Evolutionary conservation across 2,329 filamentous ascomycete genomes (phyloP).

Genomic region (Septoria linicola): DNA sequence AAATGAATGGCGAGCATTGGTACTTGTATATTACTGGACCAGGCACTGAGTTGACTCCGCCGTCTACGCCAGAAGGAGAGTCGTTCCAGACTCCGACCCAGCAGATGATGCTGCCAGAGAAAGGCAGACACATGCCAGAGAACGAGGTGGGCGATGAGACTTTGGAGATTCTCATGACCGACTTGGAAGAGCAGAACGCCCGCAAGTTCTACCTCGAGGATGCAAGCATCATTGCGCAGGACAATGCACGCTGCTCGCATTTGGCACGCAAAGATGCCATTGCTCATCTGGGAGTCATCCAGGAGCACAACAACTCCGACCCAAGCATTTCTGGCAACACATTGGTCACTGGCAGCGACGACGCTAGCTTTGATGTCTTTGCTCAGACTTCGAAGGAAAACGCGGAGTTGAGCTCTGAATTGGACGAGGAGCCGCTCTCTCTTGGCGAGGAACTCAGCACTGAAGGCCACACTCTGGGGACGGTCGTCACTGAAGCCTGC

Average conservation of each 20-base stretch:
- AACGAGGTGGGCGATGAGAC: slow-evolving; percentile 65
- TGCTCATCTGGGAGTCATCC: slow-evolving; percentile 60
- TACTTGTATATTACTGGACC: slow-evolving; percentile 96
- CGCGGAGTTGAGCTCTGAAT: slow-evolving; percentile 53
- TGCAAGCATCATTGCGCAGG: slow-evolving; percentile 87
- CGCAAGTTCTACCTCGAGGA: slow-evolving; percentile 70
- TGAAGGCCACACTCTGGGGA: slow-evolving; percentile 90
- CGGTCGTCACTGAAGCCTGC: slow-evolving; percentile 85
- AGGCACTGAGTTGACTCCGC: slow-evolving; percentile 74
- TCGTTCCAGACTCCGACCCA: slow-evolving; percentile 59
- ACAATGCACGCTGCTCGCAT: slow-evolving; percentile 67
- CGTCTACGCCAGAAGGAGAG: slow-evolving; percentile 65
- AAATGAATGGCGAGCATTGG: slow-evolving; percentile 99
- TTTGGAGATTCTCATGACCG: slow-evolving; percentile 67
- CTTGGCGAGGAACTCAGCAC: slow-evolving; percentile 77
- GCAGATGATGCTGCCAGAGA: slow-evolving; percentile 58
- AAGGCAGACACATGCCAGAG: slow-evolving; percentile 41
- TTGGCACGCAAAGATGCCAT: slow-evolving; percentile 61
- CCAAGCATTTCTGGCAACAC: slow-evolving; percentile 39
- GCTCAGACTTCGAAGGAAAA: slow-evolving; percentile 68
- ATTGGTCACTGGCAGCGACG: slow-evolving; percentile 36
- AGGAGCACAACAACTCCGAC: slow-evolving; percentile 48
- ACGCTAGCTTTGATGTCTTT: slow-evolving; percentile 74
- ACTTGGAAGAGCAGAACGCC: slow-evolving; percentile 64
- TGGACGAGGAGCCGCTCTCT: slow-evolving; percentile 53